Conservation (phyloP, 2,329 filamentous ascomycete genomes). For the Ceratocystis eucalypticola region DNA sequence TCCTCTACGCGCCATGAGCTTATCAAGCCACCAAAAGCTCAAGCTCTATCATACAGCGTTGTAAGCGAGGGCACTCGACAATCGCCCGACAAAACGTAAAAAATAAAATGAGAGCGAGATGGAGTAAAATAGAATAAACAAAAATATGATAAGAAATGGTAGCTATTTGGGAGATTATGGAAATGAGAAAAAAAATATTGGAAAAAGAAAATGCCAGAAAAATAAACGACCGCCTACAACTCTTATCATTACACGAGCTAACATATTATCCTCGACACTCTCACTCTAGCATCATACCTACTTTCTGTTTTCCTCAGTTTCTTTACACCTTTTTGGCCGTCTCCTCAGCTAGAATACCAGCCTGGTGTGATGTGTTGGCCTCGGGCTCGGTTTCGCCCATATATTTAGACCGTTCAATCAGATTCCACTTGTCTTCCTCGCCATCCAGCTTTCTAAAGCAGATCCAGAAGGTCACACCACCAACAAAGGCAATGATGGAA, state of each 20-base stretch:
- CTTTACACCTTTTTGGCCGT: slow-evolving; percentile 14
- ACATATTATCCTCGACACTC: too few species aligned
- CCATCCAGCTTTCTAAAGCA: slow-evolving; percentile 51
- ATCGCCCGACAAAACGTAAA: too few species aligned
- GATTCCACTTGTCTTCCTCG: slow-evolving; percentile 56
- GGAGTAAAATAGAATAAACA: too few species aligned
- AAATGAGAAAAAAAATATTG: not conserved
- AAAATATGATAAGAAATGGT: too few species aligned
- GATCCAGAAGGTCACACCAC: slow-evolving; percentile 54
- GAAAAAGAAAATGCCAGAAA: not conserved
- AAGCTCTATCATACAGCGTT: too few species aligned
- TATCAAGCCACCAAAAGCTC: too few species aligned
- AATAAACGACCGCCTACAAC: not conserved
- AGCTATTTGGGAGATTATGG: too few species aligned
- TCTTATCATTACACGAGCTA: not conserved
- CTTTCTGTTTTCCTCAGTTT: not conserved
- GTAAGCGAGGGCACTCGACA: too few species aligned
- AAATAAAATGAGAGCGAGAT: too few species aligned
- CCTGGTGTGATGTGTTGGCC: slow-evolving; percentile 19
- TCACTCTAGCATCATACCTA: not conserved
- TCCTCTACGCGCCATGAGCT: too few species aligned
- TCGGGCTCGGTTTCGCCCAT: slow-evolving; percentile 31
- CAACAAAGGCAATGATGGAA: slow-evolving; percentile 48
- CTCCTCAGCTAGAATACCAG: slow-evolving; percentile 3
- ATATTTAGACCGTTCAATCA: slow-evolving; percentile 36